These are phyloP conservation scores for Lentithecium fluviatile DNA, from an alignment of 495 filamentous ascomycete species.

Conservation along the genomic window DNA sequence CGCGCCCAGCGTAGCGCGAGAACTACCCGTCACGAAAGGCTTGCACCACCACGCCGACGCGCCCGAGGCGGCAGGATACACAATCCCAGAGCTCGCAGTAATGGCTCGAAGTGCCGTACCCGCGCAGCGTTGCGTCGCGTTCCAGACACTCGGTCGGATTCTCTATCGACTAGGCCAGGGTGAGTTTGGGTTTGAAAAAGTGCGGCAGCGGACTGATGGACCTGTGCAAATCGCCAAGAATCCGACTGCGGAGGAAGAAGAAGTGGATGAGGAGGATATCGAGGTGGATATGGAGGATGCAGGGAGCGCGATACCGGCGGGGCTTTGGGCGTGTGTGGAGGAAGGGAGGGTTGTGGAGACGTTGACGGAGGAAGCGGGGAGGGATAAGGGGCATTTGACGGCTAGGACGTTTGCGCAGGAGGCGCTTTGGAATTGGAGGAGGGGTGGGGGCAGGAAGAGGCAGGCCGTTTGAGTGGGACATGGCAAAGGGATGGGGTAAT, in stretches of 20 bases:
- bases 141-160: constrained; percentile 83
- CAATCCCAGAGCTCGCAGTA: constrained; percentile 80
- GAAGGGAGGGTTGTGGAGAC: constrained; percentile 72
- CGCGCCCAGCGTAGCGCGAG: constrained; percentile 67
- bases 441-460: constrained; percentile 61
- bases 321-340: constrained; percentile 58
- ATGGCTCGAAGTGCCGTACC: constrained; percentile 79
- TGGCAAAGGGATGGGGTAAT: background rate
- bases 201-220: constrained; percentile 57
- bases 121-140: constrained; percentile 85
- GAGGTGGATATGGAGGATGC: constrained; percentile 24
- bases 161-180: constrained; percentile 78
- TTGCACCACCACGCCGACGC: constrained; percentile 94
- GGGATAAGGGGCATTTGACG: constrained; percentile 56
- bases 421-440: constrained; percentile 87
- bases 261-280: constrained; percentile 14
- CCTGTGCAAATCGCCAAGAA: constrained; percentile 58
- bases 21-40: constrained; percentile 70
- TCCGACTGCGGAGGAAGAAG: constrained; percentile 22
- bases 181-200: constrained; percentile 64
- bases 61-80: constrained; percentile 92
- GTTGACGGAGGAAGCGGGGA: constrained; percentile 64
- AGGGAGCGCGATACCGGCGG: constrained; percentile 39
- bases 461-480: constrained; percentile 37
- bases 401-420: constrained; percentile 81